phyloP scores from a whole-genome alignment of 2,329 filamentous ascomycete species.

The Sarocladium kiliense region DNA sequence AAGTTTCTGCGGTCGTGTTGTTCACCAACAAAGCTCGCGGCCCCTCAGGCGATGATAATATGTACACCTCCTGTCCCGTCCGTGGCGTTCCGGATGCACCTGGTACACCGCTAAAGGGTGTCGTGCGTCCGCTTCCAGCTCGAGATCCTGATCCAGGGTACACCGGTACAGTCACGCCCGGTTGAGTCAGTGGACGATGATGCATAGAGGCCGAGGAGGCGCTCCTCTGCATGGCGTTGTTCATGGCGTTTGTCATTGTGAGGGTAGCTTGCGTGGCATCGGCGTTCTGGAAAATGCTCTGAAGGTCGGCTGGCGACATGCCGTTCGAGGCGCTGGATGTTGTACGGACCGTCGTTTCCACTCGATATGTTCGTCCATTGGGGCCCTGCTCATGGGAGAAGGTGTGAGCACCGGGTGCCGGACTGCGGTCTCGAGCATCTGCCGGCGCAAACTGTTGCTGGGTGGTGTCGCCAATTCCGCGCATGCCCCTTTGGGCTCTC shows the following conservation, averaged over 20 bases:
- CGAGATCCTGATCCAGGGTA: slow-evolving; percentile 29
- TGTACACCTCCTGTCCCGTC: slow-evolving; percentile 48
- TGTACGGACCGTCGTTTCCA: slow-evolving; percentile 23
- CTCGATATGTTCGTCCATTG: slow-evolving; percentile 1
- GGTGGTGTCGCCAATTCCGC: slow-evolving; percentile 30
- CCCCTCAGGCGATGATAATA: slow-evolving; percentile 55
- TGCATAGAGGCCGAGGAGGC: slow-evolving; percentile 40
- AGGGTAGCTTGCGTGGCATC: slow-evolving; percentile 40
- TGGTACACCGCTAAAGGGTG: slow-evolving; percentile 25
- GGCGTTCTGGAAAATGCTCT: slow-evolving; percentile 39
- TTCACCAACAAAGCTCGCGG: slow-evolving; percentile 54
- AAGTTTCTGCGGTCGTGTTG: slow-evolving; percentile 41
- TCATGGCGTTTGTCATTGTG: slow-evolving; percentile 39
- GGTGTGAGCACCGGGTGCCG: slow-evolving; percentile 22
- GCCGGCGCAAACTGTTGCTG: background rate
- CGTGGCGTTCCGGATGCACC: slow-evolving; percentile 16
- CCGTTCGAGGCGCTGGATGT: background rate
- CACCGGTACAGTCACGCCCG: slow-evolving; percentile 38
- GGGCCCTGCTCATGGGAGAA: slow-evolving; percentile 23
- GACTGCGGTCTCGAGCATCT: slow-evolving; percentile 20
- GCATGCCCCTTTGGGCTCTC: slow-evolving; percentile 33
- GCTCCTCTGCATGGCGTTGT: slow-evolving; percentile 47
- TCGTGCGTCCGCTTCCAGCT: slow-evolving; percentile 40
- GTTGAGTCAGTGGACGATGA: slow-evolving; percentile 25
- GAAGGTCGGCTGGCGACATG: slow-evolving; percentile 37